phyloP scores from a whole-genome alignment of 148 eudicot genomes.

The Rheum nobile region DNA sequence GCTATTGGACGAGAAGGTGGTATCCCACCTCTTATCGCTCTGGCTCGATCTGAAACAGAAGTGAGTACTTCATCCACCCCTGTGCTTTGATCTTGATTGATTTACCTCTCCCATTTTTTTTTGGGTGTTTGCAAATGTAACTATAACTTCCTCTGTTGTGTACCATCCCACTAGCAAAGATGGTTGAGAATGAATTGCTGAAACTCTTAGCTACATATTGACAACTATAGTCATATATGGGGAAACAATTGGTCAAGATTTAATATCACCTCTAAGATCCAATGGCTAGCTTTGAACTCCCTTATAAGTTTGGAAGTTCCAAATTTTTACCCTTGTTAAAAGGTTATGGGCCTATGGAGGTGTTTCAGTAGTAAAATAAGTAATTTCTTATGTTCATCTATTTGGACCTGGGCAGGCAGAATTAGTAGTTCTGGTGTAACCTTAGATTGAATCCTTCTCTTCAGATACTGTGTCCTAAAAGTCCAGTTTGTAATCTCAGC shows the following conservation, averaged over 20 bases:
- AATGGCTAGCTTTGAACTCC: neutral
- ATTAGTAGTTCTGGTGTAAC: neutral
- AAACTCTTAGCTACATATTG: neutral
- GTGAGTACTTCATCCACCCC: constrained; percentile 31
- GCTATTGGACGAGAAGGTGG: constrained; percentile 98
- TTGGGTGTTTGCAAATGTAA: neutral
- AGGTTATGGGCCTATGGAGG: neutral
- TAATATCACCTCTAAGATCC: neutral
- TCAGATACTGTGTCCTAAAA: neutral
- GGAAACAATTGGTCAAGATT: neutral
- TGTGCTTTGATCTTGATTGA: neutral
- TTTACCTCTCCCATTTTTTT: neutral
- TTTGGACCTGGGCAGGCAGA: neutral
- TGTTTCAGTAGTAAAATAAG: neutral
- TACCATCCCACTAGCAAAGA: neutral
- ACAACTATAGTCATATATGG: neutral
- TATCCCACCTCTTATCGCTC: constrained; percentile 74
- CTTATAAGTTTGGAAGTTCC: neutral
- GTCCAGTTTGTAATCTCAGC: neutral
- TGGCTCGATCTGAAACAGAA: constrained; percentile 69
- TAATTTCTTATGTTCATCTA: neutral
- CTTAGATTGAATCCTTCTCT: neutral
- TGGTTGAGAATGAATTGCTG: neutral
- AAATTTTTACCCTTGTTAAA: neutral
- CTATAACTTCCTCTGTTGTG: neutral